A percentile compares a stretch with the other conserved stretches of the same genome.
Evolutionary conservation across 2,329 filamentous ascomycete genomes (phyloP).

Genomic region (Xylariaceae sp.): DNA sequence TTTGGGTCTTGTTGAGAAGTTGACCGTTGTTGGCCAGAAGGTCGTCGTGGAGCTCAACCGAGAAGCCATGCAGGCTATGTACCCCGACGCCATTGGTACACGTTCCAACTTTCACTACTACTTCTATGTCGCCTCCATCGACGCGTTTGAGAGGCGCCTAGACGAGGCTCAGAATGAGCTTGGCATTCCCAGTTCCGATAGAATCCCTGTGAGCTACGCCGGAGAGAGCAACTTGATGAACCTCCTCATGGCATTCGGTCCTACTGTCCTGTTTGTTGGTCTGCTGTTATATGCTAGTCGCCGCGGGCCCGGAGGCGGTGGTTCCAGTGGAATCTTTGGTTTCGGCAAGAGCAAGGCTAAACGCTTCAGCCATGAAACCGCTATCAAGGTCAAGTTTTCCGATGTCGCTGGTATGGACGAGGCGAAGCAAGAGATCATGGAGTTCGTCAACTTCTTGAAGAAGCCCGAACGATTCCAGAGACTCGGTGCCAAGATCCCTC

Average conservation of each 20-base stretch:
- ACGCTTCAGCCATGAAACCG: slow-evolving; percentile 94
- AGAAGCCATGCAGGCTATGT: slow-evolving; percentile 64
- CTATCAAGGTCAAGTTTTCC: slow-evolving; percentile 93
- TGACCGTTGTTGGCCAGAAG: slow-evolving; percentile 71
- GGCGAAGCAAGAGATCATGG: slow-evolving; percentile 97
- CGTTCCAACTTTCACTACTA: slow-evolving; percentile 75
- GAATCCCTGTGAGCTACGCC: slow-evolving; percentile 87
- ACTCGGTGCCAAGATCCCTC: slow-evolving; percentile 94
- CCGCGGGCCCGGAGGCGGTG: slow-evolving; percentile 60
- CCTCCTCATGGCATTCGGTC: slow-evolving; percentile 72
- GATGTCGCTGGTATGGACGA: slow-evolving; percentile 98
- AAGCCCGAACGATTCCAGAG: slow-evolving; percentile 88
- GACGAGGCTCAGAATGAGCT: slow-evolving; percentile 86
- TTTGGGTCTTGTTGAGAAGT: slow-evolving; percentile 91
- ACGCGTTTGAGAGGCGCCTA: slow-evolving; percentile 83
- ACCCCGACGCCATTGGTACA: slow-evolving; percentile 67
- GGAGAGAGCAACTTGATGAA: slow-evolving; percentile 70
- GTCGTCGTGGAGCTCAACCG: slow-evolving; percentile 79
- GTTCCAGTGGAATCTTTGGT: slow-evolving; percentile 79
- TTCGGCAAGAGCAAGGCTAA: slow-evolving; percentile 95
- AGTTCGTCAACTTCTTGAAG: slow-evolving; percentile 96
- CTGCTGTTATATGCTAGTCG: slow-evolving; percentile 74
- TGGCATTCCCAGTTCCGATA: slow-evolving; percentile 76
- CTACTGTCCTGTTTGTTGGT: slow-evolving; percentile 80
- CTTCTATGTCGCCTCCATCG: slow-evolving; percentile 92